Base-by-base conservation (phyloP, 768 basidiomycete species). In the Macrocybe gigantea region DNA sequence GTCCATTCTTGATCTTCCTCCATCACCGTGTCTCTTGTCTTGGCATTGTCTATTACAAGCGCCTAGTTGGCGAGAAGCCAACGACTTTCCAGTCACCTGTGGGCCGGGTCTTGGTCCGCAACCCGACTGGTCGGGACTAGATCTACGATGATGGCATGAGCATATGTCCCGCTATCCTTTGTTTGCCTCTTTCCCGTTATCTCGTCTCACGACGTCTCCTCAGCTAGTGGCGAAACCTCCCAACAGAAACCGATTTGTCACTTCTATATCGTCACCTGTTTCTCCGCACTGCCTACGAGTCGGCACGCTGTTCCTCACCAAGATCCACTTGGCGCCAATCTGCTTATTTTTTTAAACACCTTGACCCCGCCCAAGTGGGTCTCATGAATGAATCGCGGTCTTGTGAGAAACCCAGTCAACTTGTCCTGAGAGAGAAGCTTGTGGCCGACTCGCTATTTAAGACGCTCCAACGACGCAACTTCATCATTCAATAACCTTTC, bases 81-180 rank as follows among this genome's bases (percentile, higher is more conserved):
- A 42, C 22, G 43, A 34, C 47, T 35, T 14, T 37, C 49, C 49
- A 56, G 46, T 55, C 45, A 37, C 50, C 50, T 45, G 45, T 52
- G 41, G 41, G 29, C 50, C 41, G 50, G 53, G 44, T 47, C 47
- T 51, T 51, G 12, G 13, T 42, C 6, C 22, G 14, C 33, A 22
- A 22, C 22, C 22, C 22, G 22, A 22, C 22, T 22, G 22, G 22
- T 22, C 44, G 38, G 48, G 47, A 49, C 48, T 50, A 34, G 41
- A 54, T 44, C 50, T 47, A 50, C 40, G 49, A 35, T 32, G 33
- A 49, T 33, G 53, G 53, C n/a, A 30, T n/a, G 35, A 33, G 33
- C 45, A 44, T 45, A 44, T 39, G 38, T 54, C 13, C 14, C 45
- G 22, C 8, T 33, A 38, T 32, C 49, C 29, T 43, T 29, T 34